Base-by-base conservation (phyloP, 352 stramenopile species). In the Phytophthora sp. region DNA sequence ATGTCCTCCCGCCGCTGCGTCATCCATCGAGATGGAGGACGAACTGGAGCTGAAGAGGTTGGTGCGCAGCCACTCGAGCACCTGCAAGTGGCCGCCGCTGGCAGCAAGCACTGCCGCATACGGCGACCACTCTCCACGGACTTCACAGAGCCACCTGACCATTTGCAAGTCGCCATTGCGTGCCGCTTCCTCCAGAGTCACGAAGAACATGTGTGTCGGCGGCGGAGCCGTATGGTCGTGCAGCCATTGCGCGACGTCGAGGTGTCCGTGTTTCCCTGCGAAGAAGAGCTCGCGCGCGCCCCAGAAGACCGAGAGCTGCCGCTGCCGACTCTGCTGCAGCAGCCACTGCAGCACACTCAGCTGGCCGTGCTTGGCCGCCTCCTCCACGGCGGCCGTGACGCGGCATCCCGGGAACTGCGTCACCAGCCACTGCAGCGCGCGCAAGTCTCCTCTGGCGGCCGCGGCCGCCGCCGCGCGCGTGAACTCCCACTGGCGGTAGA, bases 131-230 rank as follows among this genome's bases (percentile, higher is more conserved):
- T 77, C 68, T 3, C 63, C 64, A 13, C 68, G 32, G 15, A 74
- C 59, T 30, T 70, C 63, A 26, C 64, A 73, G n/a, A 76, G 49
- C 68, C 68, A 76, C n/a, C 35, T 31, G 7, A 76, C 68, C 57
- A 76, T 66, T 13, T 44, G 37, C 15, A 76, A 35, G 32, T 76
- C 62, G 10, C 68, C 68, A 27, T 65, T 73, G 17, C 68, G 37
- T 13, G 68, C 68, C 2, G 68, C 68, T 30, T 73, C 63, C 44
- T 73, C 68, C 34, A 76, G 42, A 39, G 68, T 76, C 62, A 76
- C 67, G 34, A 76, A 76, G 56, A 76, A 76, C 67, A 76, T 76
- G 41, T 76, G 67, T 20, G 67, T 76, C 5, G 67, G 67, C 38
- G 67, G 67, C 21, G 67, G 62, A 5, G 67, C 46, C 7, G 67